These are phyloP conservation scores for Leishmania braziliensis DNA, from an alignment of 208 protist genomes.

Conservation along the genomic window DNA sequence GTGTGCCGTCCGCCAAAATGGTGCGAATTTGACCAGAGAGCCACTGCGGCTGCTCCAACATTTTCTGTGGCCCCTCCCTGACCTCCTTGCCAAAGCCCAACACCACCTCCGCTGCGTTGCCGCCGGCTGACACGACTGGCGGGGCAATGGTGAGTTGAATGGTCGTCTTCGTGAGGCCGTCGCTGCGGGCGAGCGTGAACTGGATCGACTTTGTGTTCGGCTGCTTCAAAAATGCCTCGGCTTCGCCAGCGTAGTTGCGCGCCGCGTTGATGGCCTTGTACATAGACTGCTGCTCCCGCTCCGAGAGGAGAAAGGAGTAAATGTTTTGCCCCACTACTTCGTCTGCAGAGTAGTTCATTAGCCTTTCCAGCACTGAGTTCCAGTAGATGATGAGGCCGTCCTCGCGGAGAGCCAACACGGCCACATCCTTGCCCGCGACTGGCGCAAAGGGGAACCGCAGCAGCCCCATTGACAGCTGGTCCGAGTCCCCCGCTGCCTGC, in stretches of 20 bases:
- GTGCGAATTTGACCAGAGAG: constrained; percentile 62
- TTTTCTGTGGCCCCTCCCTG: constrained; percentile 38
- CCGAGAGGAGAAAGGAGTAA: constrained; percentile 75
- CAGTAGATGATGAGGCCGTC: constrained; percentile 81
- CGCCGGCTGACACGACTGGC: constrained; percentile 53
- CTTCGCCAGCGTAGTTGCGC: constrained; percentile 67
- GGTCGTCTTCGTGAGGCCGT: constrained; percentile 75
- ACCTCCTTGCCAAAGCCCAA: constrained; percentile 73
- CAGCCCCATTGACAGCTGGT: constrained; percentile 12
- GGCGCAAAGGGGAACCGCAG: constrained; percentile 38
- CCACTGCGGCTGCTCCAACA: constrained; percentile 67
- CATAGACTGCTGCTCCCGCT: constrained; percentile 76
- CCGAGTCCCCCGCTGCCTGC: neutral
- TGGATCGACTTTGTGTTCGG: constrained; percentile 20
- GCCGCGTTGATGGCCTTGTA: constrained; percentile 58
- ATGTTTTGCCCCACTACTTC: constrained; percentile 84
- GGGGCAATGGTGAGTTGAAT: constrained; percentile 64
- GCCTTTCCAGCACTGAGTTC: constrained; percentile 62
- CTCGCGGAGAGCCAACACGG: constrained; percentile 74
- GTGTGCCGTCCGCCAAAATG: constrained; percentile 53
- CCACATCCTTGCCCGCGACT: constrained; percentile 15
- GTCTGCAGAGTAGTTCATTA: constrained; percentile 68
- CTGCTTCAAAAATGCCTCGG: constrained; percentile 48
- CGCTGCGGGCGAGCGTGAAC: constrained; percentile 72
- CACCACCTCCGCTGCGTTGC: constrained; percentile 63